Percentiles rank a stretch among this genome's conserved stretches.
Conservation (phyloP, 257 asterid species). For the Anisodus acutangulus region DNA sequence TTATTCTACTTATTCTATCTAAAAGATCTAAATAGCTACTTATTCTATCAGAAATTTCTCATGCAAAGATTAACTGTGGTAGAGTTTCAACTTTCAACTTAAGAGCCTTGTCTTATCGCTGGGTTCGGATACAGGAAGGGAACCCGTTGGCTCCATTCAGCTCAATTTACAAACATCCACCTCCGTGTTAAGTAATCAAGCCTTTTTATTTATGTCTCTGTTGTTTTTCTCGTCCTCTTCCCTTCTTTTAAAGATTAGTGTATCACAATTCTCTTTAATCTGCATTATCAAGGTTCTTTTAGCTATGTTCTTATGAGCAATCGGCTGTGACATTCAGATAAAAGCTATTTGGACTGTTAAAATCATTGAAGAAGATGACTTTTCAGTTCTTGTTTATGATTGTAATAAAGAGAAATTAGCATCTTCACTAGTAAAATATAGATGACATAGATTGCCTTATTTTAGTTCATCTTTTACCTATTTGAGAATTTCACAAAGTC, state of each 20-base stretch:
- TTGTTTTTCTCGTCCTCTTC: constrained; percentile 9
- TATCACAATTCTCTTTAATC: not conserved
- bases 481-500: not conserved
- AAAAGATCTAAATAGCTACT: too few relatives aligned
- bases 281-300: constrained; percentile 7
- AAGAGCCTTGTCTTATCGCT: too few relatives aligned
- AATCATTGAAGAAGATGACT: constrained; percentile 14
- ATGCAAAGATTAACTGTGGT: too few relatives aligned
- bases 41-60: too few relatives aligned
- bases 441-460: not conserved
- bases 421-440: not conserved
- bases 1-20: too few relatives aligned
- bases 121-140: constrained; percentile 24
- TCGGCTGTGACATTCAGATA: not conserved
- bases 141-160: constrained; percentile 21
- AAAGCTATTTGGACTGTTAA: not conserved
- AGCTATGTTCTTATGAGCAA: not conserved
- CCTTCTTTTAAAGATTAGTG: not conserved
- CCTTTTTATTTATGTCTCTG: not conserved
- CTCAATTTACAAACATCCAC: not conserved
- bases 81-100: too few relatives aligned
- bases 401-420: not conserved
- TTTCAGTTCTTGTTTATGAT: not conserved
- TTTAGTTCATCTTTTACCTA: not conserved
- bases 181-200: not conserved